phyloP scores from a whole-genome alignment of 306 rosid genomes.

The Begonia peltatifolia region DNA sequence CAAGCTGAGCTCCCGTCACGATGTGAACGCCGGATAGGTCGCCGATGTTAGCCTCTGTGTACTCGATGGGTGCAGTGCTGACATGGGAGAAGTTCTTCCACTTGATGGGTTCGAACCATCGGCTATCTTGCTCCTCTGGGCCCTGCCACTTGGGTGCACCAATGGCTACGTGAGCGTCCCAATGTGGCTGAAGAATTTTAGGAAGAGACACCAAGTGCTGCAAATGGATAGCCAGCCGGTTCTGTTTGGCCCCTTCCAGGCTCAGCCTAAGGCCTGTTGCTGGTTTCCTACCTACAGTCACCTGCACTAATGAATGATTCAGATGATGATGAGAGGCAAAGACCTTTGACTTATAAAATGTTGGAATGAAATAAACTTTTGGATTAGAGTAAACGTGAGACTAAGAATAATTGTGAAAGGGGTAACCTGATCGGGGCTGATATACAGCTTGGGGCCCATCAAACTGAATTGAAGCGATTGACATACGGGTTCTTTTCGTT shows the following conservation, averaged over 20 bases:
- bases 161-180: slow-evolving; percentile 85
- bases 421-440: slow-evolving; percentile 91
- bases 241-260: slow-evolving; percentile 82
- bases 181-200: slow-evolving; percentile 82
- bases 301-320: slow-evolving; percentile 31
- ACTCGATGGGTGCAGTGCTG: slow-evolving; percentile 95
- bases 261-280: slow-evolving; percentile 84
- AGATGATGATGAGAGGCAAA: too few species aligned
- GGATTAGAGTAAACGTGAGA: too few species aligned
- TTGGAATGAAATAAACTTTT: too few species aligned
- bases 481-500: slow-evolving; percentile 90
- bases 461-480: slow-evolving; percentile 80
- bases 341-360: too few species aligned
- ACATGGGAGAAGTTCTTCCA: slow-evolving; percentile 99
- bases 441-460: slow-evolving; percentile 92
- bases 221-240: slow-evolving; percentile 78
- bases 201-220: slow-evolving; percentile 94
- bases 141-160: slow-evolving; percentile 99
- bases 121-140: slow-evolving; percentile 99
- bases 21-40: slow-evolving; percentile 95
- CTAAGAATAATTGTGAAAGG: not conserved
- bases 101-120: slow-evolving; percentile 97
- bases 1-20: slow-evolving; percentile 95
- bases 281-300: slow-evolving; percentile 95
- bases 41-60: slow-evolving; percentile 72